Conservation (phyloP, 129 eudicot genomes). For the Helianthus tuberosus region DNA sequence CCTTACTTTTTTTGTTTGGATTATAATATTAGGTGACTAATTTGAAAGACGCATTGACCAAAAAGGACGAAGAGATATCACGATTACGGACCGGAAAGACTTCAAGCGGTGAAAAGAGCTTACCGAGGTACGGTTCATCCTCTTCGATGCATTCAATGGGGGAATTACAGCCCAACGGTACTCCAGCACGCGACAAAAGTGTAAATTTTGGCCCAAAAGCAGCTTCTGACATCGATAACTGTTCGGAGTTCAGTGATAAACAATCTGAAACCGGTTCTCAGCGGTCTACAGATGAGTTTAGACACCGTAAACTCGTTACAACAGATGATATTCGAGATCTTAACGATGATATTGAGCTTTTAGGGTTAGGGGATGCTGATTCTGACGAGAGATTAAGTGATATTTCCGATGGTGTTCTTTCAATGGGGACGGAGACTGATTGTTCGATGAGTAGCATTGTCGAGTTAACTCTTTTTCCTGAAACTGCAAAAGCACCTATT, state of each 20-base stretch:
- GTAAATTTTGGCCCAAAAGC: slow-evolving; percentile 35
- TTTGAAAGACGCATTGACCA: slow-evolving; percentile 60
- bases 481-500: slow-evolving; percentile 45
- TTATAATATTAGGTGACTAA: slow-evolving; percentile 53
- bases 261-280: slow-evolving; percentile 65
- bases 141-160: slow-evolving; percentile 62
- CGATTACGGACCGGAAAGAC: slow-evolving; percentile 42
- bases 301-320: slow-evolving; percentile 45
- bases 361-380: slow-evolving; percentile 79
- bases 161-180: slow-evolving; percentile 31
- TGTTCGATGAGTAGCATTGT: slow-evolving; percentile 68
- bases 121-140: slow-evolving; percentile 41
- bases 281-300: slow-evolving; percentile 50
- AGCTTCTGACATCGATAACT: slow-evolving; percentile 52
- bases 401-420: slow-evolving; percentile 89
- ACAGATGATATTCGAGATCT: slow-evolving; percentile 23
- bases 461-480: slow-evolving; percentile 82
- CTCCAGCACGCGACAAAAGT: slow-evolving; percentile 32
- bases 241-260: slow-evolving; percentile 70
- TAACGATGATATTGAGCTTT: slow-evolving; percentile 62
- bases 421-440: slow-evolving; percentile 92
- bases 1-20: not conserved
- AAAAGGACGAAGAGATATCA: slow-evolving; percentile 69
- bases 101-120: slow-evolving; percentile 47
- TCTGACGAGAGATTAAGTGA: slow-evolving; percentile 85